These are phyloP conservation scores for Clavispora carvajalis DNA, from an alignment of 805 yeast species.

Conservation along the genomic window DNA sequence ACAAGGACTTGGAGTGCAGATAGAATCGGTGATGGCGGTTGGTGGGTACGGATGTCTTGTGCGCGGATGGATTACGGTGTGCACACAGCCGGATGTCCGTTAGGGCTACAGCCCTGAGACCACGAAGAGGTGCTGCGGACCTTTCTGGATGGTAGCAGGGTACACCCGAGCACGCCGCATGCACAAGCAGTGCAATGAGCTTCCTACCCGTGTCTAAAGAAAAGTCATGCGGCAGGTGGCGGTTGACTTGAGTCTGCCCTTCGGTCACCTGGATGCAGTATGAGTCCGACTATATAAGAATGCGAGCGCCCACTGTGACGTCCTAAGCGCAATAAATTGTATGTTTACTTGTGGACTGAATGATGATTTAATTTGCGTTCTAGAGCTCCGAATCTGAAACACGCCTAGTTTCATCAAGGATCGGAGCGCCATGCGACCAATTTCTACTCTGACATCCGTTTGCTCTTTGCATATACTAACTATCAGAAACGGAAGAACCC, in stretches of 20 bases:
- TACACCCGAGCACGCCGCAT: no score
- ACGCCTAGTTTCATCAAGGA: conserved; percentile 42
- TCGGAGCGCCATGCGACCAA: conserved; percentile 38
- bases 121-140: neutral
- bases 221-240: no score
- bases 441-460: conserved; percentile 16
- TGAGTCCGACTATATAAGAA: neutral
- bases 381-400: conserved; percentile 35
- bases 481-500: no score
- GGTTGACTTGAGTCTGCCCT: no score
- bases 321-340: no score
- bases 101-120: conserved; percentile 17
- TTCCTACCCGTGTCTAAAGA: no score
- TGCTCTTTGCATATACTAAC: neutral
- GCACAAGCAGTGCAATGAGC: no score
- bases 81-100: conserved; percentile 5
- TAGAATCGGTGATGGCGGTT: neutral
- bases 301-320: neutral
- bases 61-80: conserved; percentile 10
- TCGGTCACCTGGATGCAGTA: neutral
- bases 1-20: neutral
- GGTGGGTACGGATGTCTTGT: conserved; percentile 4
- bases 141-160: no score
- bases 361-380: conserved; percentile 50
- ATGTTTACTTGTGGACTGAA: conserved; percentile 5